Evolutionary conservation across 805 yeast genomes (phyloP).

Genomic region (Starmerella riodocensis): DNA sequence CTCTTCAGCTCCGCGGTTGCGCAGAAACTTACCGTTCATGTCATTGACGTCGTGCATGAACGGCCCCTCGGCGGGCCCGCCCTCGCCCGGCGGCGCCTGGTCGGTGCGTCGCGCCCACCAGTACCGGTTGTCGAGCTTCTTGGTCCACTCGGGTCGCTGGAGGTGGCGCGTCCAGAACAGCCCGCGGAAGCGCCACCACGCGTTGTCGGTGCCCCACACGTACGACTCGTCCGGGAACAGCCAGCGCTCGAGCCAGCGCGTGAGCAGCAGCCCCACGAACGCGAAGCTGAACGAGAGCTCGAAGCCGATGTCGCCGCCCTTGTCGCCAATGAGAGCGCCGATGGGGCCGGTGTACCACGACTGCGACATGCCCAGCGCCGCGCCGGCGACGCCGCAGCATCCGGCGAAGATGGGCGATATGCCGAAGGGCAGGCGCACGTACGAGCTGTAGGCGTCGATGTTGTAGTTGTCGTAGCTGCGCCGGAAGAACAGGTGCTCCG

Average conservation of each 20-base stretch:
- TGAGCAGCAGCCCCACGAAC: conserved; percentile 33
- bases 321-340: conserved; percentile 44
- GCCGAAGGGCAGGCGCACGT: conserved; percentile 55
- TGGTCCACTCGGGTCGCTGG: conserved; percentile 14
- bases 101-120: conserved; percentile 16
- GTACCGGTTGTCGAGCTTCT: conserved; percentile 12
- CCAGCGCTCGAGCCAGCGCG: conserved; percentile 21
- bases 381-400: conserved; percentile 75
- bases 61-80: conserved; percentile 15
- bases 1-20: conserved; percentile 15
- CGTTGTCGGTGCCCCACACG: conserved; percentile 17
- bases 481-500: conserved; percentile 74
- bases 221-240: conserved; percentile 19
- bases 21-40: conserved; percentile 4
- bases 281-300: conserved; percentile 61
- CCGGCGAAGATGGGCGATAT: conserved; percentile 65
- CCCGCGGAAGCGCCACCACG: conserved; percentile 22
- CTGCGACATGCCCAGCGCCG: conserved; percentile 77
- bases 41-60: conserved; percentile 11
- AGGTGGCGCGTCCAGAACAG: conserved; percentile 8
- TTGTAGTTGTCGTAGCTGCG: conserved; percentile 50
- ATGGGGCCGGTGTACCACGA: conserved; percentile 69
- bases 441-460: conserved; percentile 46
- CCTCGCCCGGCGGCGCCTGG: conserved; percentile 15
- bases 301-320: conserved; percentile 87